Base-by-base conservation (phyloP, 176 grass and related monocot species). In the Hordeum vulgare region DNA sequence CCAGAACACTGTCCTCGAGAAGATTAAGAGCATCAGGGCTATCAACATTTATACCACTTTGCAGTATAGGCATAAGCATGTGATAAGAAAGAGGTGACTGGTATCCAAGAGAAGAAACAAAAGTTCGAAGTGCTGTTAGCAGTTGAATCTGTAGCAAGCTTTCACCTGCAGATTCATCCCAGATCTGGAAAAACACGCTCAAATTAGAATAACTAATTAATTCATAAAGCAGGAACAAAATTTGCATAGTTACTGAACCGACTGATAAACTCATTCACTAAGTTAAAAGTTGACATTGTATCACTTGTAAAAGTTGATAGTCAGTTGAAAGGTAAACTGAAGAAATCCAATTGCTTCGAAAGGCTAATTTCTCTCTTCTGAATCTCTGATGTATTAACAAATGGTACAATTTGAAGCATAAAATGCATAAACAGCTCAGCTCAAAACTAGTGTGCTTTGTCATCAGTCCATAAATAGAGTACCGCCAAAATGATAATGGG, bases 21-120 rank as follows among this genome's bases (percentile, higher is more conserved):
- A 99, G 96, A 89, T 98, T 98, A 87, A 98, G 96, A 87, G 96
- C 88, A 90, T 98, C 96, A 63, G 96, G 93, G 69, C 83, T 94
- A 44, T 98, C 91, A 68, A 90, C 68, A 87, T 98, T 90, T 61
- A 96, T 92, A 75, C 93, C 93, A 85, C 83, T 94, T 85, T 84
- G 93, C 39, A 99, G 78, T 85, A 96, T 92, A 54, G 93, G 96
- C 54, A 99, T 89, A 85, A 99, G 89, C 91, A 94, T 87, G 78
- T 86, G 85, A 88, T 91, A 99, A 87, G 93, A 96, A 85, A 89
- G 79, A 49, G 89, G 83, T 20, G 87, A 95, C 70, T 99, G 96
- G 68, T 89, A 90, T 83, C 96, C 91, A 71, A 99, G 87, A 37
- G 93, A 99, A 78, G 80, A 85, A 78, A 99, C 80, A 78, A 99